Evolutionary conservation across 345 rosid genomes (phyloP).

Genomic region (Erodium maritimum): DNA sequence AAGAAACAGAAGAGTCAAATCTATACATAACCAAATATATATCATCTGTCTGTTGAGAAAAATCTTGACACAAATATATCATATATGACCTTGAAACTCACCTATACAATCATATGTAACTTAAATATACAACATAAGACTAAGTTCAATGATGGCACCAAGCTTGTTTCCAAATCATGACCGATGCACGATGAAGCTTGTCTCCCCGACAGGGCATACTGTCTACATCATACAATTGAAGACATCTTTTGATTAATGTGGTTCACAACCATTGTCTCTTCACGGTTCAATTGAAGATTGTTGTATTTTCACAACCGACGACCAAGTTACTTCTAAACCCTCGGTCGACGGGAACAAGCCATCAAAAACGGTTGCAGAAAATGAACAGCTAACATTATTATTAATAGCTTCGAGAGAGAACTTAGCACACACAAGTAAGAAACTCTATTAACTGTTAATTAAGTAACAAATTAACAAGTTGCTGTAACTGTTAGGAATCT

Average conservation of each 20-base stretch:
- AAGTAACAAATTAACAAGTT: background rate
- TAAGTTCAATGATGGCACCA: too few species aligned
- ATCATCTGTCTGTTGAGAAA: too few species aligned
- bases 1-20: too few species aligned
- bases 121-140: too few species aligned
- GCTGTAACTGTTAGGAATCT: conserved; percentile 31
- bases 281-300: conserved; percentile 88
- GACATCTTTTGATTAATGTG: conserved; percentile 94
- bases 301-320: conserved; percentile 88
- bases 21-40: too few species aligned
- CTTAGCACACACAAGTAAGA: too few species aligned
- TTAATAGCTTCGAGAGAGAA: too few species aligned
- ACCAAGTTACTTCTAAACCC: conserved; percentile 76
- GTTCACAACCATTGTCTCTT: conserved; percentile 94
- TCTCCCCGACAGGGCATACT: conserved; percentile 93
- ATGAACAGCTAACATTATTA: too few species aligned
- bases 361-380: conserved; percentile 44
- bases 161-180: conserved; percentile 62
- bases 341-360: conserved; percentile 78
- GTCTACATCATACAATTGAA: conserved; percentile 46
- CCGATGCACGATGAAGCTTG: conserved; percentile 85
- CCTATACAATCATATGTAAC: too few species aligned
- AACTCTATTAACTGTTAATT: too few species aligned
- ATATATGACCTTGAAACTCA: too few species aligned
- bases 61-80: too few species aligned